Percentiles rank a stretch among this genome's conserved stretches.
Conservation (phyloP, 139 green algal genomes). For the Coelastrella sp. region DNA sequence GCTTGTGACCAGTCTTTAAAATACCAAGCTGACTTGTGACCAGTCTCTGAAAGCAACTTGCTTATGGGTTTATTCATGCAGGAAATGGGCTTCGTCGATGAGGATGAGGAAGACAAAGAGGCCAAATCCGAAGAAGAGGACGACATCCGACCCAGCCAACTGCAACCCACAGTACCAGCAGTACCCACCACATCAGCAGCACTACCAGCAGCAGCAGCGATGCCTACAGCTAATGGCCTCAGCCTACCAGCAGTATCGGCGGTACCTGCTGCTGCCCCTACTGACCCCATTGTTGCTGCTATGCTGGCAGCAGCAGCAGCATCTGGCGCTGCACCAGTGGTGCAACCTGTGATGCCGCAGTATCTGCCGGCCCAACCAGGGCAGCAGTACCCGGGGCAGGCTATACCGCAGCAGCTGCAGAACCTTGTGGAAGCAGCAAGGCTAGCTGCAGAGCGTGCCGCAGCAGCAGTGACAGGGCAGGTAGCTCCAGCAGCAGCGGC, state of each 20-base stretch:
- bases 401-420: constrained; percentile 1
- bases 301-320: constrained; percentile 43
- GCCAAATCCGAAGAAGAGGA: constrained; percentile 38
- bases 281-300: constrained; percentile 21
- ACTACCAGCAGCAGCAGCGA: not conserved
- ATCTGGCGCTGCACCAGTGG: constrained; percentile 44
- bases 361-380: constrained; percentile 28
- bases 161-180: not conserved
- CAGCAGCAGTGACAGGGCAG: constrained; percentile 1
- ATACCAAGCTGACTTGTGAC: too few species aligned
- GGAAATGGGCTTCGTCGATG: constrained; percentile 50
- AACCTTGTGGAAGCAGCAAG: constrained; percentile 34
- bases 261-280: not conserved
- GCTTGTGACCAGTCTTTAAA: too few species aligned
- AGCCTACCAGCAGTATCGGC: not conserved
- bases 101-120: constrained; percentile 64
- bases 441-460: constrained; percentile 14
- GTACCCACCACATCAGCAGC: not conserved
- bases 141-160: constrained; percentile 51
- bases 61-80: not conserved
- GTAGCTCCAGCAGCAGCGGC: constrained; percentile 26
- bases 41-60: not conserved
- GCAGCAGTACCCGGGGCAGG: constrained; percentile 35
- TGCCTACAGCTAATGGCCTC: not conserved
- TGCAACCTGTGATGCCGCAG: constrained; percentile 11